A percentile compares a stretch with the other conserved stretches of the same genome.
Evolutionary conservation across 352 stramenopile species (phyloP).

Genomic region (Globisporangium spinosum): DNA sequence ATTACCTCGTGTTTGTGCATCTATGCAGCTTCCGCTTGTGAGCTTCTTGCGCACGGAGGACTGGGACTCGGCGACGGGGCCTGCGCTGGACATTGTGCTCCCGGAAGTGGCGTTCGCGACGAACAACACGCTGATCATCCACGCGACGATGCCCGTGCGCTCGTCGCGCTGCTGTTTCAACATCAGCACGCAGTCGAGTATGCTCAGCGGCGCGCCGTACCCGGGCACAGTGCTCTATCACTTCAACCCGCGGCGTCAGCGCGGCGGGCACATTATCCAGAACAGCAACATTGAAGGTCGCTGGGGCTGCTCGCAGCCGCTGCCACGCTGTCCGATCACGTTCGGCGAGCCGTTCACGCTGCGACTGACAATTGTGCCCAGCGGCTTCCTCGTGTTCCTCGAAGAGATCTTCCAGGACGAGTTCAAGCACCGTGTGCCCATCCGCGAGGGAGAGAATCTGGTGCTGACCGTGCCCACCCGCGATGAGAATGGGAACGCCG

Average conservation of each 20-base stretch:
- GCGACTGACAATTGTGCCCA: constrained; percentile 62
- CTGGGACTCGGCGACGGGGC: constrained; percentile 67
- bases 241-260: constrained; percentile 68
- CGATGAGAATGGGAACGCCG: constrained; percentile 70
- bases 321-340: constrained; percentile 59
- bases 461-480: constrained; percentile 69
- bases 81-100: constrained; percentile 60
- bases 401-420: constrained; percentile 83
- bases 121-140: constrained; percentile 84
- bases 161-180: constrained; percentile 77
- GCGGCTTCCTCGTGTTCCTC: constrained; percentile 73
- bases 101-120: constrained; percentile 74
- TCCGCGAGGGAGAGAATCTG: constrained; percentile 78
- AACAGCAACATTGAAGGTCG: constrained; percentile 82
- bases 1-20: not conserved
- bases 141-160: constrained; percentile 59
- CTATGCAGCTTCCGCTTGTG: constrained; percentile 48
- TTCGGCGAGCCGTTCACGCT: constrained; percentile 80
- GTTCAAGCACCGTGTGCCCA: constrained; percentile 82
- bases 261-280: constrained; percentile 66
- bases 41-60: constrained; percentile 75
- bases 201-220: constrained; percentile 66
- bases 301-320: constrained; percentile 65
- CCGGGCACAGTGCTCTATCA: constrained; percentile 78
- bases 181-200: constrained; percentile 65